phyloP scores from a whole-genome alignment of 2,329 filamentous ascomycete genomes.

The Penicillium paneum region DNA sequence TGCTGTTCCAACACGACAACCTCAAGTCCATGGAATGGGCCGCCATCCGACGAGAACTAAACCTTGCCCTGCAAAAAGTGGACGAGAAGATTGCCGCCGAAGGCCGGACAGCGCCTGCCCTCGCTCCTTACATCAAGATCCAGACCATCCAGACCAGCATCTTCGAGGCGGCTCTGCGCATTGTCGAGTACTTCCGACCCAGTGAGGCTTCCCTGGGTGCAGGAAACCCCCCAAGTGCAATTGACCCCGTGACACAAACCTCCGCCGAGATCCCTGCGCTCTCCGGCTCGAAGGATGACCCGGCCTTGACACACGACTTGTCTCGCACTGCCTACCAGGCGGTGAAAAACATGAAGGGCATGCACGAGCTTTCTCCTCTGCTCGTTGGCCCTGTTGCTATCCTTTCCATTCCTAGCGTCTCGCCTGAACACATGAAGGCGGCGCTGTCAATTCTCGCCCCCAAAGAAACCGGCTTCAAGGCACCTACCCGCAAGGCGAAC shows the following conservation, averaged over 20 bases:
- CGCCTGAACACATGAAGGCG: constrained; percentile 77
- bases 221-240: constrained; percentile 23
- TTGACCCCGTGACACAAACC: constrained; percentile 32
- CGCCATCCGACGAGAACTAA: constrained; percentile 67
- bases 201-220: constrained; percentile 27
- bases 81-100: constrained; percentile 65
- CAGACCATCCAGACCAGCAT: constrained; percentile 87
- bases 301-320: constrained; percentile 56
- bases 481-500: constrained; percentile 70
- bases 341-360: constrained; percentile 50
- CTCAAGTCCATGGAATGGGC: constrained; percentile 72
- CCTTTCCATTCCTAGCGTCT: constrained; percentile 76
- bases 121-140: constrained; percentile 66
- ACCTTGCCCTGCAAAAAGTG: constrained; percentile 58
- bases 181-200: constrained; percentile 79
- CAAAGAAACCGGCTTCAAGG: constrained; percentile 67
- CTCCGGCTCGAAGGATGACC: constrained; percentile 36
- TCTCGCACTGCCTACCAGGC: constrained; percentile 54
- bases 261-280: constrained; percentile 29
- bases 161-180: constrained; percentile 76
- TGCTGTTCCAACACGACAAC: constrained; percentile 83
- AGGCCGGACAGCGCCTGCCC: constrained; percentile 39
- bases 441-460: constrained; percentile 77
- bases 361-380: constrained; percentile 67
- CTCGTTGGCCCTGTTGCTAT: constrained; percentile 78